Conservation (phyloP, 2,329 filamentous ascomycete genomes). For the Colletotrichum chrysophilum region DNA sequence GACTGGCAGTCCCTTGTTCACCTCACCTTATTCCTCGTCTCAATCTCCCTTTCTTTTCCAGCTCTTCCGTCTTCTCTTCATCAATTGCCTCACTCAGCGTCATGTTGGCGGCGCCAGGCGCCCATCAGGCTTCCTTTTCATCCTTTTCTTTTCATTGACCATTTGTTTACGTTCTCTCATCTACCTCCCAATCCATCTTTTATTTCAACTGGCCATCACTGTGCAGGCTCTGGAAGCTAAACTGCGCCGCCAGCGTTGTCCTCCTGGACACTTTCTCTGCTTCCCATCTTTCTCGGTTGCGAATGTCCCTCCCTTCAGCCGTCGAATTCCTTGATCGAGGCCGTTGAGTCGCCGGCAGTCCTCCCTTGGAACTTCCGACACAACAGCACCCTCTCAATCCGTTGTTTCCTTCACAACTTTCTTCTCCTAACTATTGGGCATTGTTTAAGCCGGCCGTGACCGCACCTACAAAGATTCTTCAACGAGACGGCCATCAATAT, state of each 20-base stretch:
- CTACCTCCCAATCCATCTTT: background rate
- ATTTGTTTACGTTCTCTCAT: background rate
- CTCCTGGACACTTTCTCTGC: background rate
- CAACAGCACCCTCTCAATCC: background rate
- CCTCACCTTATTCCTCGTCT: background rate
- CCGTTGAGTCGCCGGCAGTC: background rate
- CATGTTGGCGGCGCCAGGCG: slow-evolving; percentile 14
- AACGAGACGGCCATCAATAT: background rate
- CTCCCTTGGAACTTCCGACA: background rate
- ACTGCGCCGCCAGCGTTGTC: background rate
- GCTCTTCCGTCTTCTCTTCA: background rate
- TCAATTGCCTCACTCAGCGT: background rate
- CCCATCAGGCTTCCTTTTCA: background rate
- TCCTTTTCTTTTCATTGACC: background rate
- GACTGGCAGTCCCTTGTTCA: background rate
- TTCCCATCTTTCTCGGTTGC: background rate
- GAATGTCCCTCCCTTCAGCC: background rate
- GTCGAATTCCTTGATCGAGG: background rate
- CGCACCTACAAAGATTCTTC: background rate
- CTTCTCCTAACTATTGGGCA: background rate
- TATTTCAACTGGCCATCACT: background rate
- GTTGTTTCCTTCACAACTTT: background rate
- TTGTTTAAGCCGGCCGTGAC: background rate
- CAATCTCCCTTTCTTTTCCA: background rate
- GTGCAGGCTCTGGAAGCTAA: slow-evolving; percentile 1